Evolutionary conservation across 345 rosid species (phyloP).

Genomic region (Arabis hirsuta): DNA sequence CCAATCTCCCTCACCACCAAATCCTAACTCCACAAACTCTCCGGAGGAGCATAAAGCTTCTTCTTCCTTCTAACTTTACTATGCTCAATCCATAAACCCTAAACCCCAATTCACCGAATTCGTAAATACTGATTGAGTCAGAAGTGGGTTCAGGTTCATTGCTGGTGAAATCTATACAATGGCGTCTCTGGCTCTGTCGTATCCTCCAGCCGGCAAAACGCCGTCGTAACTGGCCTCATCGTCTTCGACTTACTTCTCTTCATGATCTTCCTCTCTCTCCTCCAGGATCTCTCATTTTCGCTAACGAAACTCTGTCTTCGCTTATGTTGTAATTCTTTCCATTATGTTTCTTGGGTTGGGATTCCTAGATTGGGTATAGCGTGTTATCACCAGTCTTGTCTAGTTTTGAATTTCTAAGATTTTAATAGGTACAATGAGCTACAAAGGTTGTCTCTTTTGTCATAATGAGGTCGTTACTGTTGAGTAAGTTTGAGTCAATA

Average conservation of each 20-base stretch:
- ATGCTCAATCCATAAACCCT: background rate
- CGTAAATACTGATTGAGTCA: constrained; percentile 8
- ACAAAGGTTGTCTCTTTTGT: constrained; percentile 13
- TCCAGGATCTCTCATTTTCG: constrained; percentile 37
- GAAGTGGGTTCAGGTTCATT: background rate
- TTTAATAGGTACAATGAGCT: constrained; percentile 9
- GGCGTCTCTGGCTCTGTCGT: constrained; percentile 52
- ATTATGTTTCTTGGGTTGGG: too few species aligned
- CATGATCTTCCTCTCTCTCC: constrained; percentile 36
- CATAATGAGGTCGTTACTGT: background rate
- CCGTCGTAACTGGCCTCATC: constrained; percentile 43
- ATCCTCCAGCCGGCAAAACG: constrained; percentile 45
- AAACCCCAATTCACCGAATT: background rate
- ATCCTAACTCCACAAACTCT: too few species aligned
- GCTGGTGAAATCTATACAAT: constrained; percentile 24
- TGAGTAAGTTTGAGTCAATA: too few species aligned
- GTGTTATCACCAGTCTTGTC: background rate
- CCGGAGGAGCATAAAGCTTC: constrained; percentile 7
- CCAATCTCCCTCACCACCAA: too few species aligned
- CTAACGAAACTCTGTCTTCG: constrained; percentile 40
- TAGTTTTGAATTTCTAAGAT: background rate
- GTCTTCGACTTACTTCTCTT: constrained; percentile 43
- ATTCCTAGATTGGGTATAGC: constrained; percentile 22
- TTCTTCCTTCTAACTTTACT: background rate
- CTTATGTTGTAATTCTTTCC: constrained; percentile 46